A percentile compares a stretch with the other conserved stretches of the same genome.
phyloP scores from a whole-genome alignment of 2,329 filamentous ascomycete genomes.

The Onygena corvina region DNA sequence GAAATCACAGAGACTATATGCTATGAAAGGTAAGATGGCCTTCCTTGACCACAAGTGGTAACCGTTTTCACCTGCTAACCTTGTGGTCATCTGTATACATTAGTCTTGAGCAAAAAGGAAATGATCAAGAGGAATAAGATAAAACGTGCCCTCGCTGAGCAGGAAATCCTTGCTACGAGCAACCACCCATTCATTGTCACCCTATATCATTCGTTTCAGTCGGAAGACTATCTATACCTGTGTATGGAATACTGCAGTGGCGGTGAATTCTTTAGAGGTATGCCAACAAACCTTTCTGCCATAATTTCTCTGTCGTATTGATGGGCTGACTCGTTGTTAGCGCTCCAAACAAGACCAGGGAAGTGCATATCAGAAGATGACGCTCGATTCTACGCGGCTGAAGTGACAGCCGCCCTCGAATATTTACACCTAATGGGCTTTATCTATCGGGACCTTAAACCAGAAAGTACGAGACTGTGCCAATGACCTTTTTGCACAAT shows the following conservation, averaged over 20 bases:
- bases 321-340: constrained; percentile 30
- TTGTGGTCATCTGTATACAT: constrained; percentile 17
- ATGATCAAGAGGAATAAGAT: constrained; percentile 99
- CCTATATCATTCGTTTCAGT: constrained; percentile 97
- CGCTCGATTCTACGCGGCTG: constrained; percentile 90
- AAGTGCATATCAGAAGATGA: constrained; percentile 97
- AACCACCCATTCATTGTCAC: constrained; percentile 99
- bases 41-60: not conserved
- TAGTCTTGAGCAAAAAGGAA: constrained; percentile 97
- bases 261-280: constrained; percentile 84
- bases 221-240: constrained; percentile 95
- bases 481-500: not conserved
- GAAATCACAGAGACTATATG: constrained; percentile 88
- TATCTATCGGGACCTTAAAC: constrained; percentile 95
- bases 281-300: constrained; percentile 13
- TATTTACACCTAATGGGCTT: constrained; percentile 99
- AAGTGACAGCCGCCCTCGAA: constrained; percentile 90
- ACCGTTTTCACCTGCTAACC: not conserved
- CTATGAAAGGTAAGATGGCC: constrained; percentile 74
- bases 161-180: constrained; percentile 94
- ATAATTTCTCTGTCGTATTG: constrained; percentile 3
- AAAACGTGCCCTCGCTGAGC: constrained; percentile 91
- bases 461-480: constrained; percentile 59
- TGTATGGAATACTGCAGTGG: constrained; percentile 99
- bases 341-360: constrained; percentile 86